Evolutionary conservation across 2,329 filamentous ascomycete genomes (phyloP).

Genomic region (Claviceps sp.): DNA sequence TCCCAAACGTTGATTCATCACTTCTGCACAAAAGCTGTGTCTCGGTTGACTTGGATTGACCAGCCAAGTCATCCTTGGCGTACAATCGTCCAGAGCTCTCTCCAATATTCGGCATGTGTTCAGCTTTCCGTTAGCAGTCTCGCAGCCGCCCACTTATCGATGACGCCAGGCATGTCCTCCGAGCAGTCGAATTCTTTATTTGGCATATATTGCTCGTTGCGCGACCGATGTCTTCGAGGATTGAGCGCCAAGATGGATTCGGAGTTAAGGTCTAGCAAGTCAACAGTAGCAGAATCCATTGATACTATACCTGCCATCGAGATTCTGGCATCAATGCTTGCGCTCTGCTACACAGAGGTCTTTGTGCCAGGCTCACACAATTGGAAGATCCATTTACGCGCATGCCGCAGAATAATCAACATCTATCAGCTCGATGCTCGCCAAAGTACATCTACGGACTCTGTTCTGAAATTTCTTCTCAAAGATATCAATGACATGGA

Average conservation of each 20-base stretch:
- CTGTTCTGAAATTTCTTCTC: constrained; percentile 3
- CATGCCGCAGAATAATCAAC: constrained; percentile 4
- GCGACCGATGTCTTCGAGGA: constrained; percentile 1
- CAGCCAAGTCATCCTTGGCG: constrained; percentile 10
- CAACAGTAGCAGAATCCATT: not conserved
- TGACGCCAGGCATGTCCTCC: not conserved
- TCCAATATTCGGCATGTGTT: constrained; percentile 8
- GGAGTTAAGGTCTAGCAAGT: not conserved
- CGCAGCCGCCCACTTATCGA: constrained; percentile 6
- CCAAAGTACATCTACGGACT: not conserved
- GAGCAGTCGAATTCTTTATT: constrained; percentile 1
- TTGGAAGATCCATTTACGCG: constrained; percentile 6
- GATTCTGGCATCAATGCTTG: constrained; percentile 6
- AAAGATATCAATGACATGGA: constrained; percentile 7
- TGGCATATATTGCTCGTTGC: constrained; percentile 1
- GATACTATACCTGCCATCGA: not conserved
- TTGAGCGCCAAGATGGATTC: constrained; percentile 4
- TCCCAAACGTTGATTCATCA: constrained; percentile 9
- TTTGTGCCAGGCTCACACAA: constrained; percentile 4
- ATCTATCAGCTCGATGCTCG: not conserved
- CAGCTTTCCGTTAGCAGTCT: constrained; percentile 7
- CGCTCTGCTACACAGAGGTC: constrained; percentile 6
- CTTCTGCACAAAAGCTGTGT: constrained; percentile 9
- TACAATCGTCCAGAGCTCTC: constrained; percentile 5
- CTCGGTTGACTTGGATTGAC: constrained; percentile 12